These are phyloP conservation scores for Gynandropsis gynandra DNA, from an alignment of 345 rosid genomes.

Conservation along the genomic window DNA sequence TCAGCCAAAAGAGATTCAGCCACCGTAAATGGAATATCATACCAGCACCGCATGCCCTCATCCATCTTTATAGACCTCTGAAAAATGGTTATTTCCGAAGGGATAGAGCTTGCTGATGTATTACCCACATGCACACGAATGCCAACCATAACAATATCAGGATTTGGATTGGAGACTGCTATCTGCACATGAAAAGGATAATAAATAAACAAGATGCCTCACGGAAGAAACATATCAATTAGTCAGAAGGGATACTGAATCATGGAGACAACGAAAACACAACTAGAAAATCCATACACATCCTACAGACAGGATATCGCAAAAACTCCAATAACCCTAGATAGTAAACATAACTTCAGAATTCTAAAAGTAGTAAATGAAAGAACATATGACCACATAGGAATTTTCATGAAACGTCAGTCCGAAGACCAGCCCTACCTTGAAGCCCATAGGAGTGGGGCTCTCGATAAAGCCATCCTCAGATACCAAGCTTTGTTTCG, in stretches of 20 bases:
- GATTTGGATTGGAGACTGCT: slow-evolving; percentile 84
- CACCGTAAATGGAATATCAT: slow-evolving; percentile 91
- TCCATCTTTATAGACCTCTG: slow-evolving; percentile 90
- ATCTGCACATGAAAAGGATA: slow-evolving; percentile 43
- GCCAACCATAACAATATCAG: slow-evolving; percentile 96
- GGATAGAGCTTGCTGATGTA: slow-evolving; percentile 83
- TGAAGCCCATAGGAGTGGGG: slow-evolving; percentile 75
- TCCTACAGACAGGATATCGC: slow-evolving; percentile 6
- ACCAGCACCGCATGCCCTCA: slow-evolving; percentile 95
- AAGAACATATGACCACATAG: background rate
- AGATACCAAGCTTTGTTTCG: slow-evolving; percentile 78
- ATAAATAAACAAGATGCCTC: slow-evolving; percentile 8
- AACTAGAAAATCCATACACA: background rate
- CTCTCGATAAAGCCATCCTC: slow-evolving; percentile 96
- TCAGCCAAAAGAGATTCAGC: slow-evolving; percentile 97
- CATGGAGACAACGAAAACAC: background rate
- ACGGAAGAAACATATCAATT: background rate
- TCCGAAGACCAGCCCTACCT: slow-evolving; percentile 40
- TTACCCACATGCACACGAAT: slow-evolving; percentile 91
- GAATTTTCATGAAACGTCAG: slow-evolving; percentile 12
- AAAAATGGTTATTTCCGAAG: slow-evolving; percentile 77
- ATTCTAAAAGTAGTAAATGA: background rate
- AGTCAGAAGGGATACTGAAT: background rate
- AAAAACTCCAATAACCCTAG: slow-evolving; percentile 13
- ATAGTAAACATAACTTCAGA: background rate